Conservation (phyloP, 768 basidiomycete genomes). For the Phallus indusiatus region DNA sequence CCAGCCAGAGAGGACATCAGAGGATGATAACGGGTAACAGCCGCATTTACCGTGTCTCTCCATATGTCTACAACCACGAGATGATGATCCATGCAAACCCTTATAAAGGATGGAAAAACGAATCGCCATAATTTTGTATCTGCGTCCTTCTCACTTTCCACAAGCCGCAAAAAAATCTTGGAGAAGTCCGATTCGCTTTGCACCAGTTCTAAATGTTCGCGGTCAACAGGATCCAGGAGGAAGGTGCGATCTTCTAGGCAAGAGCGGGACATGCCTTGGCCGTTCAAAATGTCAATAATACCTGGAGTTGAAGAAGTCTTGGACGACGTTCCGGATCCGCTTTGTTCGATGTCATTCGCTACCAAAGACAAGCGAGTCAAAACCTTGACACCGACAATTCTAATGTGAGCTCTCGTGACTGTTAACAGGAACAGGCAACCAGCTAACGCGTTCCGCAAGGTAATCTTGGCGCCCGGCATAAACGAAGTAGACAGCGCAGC, state of each 20-base stretch:
- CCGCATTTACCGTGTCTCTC: conserved; percentile 58
- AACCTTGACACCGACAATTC: conserved; percentile 53
- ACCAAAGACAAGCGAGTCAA: conserved; percentile 48
- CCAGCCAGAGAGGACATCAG: conserved; percentile 67
- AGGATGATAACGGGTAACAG: conserved; percentile 61
- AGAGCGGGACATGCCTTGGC: conserved; percentile 32
- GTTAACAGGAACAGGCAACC: conserved; percentile 70
- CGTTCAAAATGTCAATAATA: conserved; percentile 47
- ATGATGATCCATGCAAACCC: conserved; percentile 40
- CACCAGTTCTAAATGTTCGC: conserved; percentile 46
- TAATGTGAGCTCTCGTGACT: conserved; percentile 40
- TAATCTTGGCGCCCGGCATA: conserved; percentile 31
- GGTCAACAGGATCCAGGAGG: conserved; percentile 49
- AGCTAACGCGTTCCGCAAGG: conserved; percentile 56
- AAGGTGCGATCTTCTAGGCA: conserved; percentile 59
- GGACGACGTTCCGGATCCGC: not conserved
- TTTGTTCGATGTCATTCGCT: conserved; percentile 33
- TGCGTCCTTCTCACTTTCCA: conserved; percentile 56
- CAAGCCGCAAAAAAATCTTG: conserved; percentile 57
- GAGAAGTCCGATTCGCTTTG: conserved; percentile 50
- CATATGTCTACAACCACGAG: conserved; percentile 38
- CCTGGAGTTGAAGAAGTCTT: conserved; percentile 8
- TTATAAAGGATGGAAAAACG: conserved; percentile 58
- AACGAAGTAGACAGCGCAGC: conserved; percentile 27
- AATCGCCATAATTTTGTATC: conserved; percentile 71